phyloP scores from a whole-genome alignment of 768 basidiomycete species.

The Cantharellus cinnabarinus region DNA sequence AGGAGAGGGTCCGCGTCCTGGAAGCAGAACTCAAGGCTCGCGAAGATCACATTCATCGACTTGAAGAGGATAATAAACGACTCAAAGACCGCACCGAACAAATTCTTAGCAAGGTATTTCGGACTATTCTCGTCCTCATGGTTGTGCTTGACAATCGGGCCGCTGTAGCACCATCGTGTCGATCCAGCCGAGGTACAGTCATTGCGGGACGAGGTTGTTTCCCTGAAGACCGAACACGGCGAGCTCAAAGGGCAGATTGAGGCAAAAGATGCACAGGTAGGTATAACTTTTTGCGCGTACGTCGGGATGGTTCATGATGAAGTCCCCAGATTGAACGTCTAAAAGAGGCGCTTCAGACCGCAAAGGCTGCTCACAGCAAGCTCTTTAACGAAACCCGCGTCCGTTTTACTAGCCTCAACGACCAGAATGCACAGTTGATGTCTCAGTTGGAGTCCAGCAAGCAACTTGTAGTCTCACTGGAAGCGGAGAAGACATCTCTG shows the following conservation, averaged over 20 bases:
- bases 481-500: neutral
- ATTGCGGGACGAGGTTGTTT: conserved; percentile 51
- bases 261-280: conserved; percentile 39
- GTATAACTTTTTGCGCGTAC: conserved; percentile 7
- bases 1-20: conserved; percentile 43
- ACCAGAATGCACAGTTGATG: neutral
- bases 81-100: conserved; percentile 78
- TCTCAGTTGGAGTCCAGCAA: neutral
- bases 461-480: neutral
- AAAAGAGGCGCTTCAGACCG: conserved; percentile 39
- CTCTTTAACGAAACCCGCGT: neutral
- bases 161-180: conserved; percentile 57
- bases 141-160: neutral
- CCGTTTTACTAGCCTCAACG: neutral
- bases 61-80: conserved; percentile 55
- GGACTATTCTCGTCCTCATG: neutral
- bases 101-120: conserved; percentile 51
- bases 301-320: neutral
- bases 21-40: conserved; percentile 59
- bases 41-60: conserved; percentile 39
- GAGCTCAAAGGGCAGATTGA: conserved; percentile 39
- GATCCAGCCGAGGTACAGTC: conserved; percentile 70
- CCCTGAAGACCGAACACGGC: conserved; percentile 22
- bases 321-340: neutral
- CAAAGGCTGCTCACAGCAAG: neutral